Conservation (phyloP, 2,329 filamentous ascomycete species). For the Pestalotiopsis sp. region DNA sequence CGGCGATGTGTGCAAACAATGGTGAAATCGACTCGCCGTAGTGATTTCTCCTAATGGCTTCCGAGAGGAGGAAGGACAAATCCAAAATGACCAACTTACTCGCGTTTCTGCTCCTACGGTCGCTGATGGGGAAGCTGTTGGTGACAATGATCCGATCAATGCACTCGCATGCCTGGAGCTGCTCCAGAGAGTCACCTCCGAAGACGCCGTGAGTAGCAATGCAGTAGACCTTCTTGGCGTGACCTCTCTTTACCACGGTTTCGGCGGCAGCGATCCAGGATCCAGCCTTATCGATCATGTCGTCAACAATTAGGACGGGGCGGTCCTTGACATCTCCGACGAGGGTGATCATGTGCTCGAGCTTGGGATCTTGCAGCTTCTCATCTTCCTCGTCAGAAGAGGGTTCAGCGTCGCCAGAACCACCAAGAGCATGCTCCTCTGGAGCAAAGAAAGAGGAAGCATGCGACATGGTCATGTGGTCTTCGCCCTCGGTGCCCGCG, state of each 20-base stretch:
- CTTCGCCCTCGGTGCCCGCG: constrained; percentile 55
- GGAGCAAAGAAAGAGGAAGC: constrained; percentile 80
- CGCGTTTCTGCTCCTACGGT: constrained; percentile 68
- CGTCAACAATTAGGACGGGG: constrained; percentile 92
- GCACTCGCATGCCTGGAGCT: constrained; percentile 89
- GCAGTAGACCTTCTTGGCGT: constrained; percentile 92
- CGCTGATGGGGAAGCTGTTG: constrained; percentile 91
- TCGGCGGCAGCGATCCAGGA: constrained; percentile 98
- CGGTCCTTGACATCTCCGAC: constrained; percentile 90
- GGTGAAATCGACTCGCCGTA: constrained; percentile 83
- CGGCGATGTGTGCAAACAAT: constrained; percentile 67
- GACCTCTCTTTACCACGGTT: constrained; percentile 90
- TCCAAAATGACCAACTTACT: constrained; percentile 90
- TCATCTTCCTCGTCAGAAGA: constrained; percentile 93
- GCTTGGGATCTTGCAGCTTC: constrained; percentile 73
- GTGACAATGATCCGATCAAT: constrained; percentile 95
- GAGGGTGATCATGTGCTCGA: constrained; percentile 96
- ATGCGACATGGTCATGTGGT: constrained; percentile 78
- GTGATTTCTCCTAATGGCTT: constrained; percentile 94
- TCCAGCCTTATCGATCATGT: constrained; percentile 97
- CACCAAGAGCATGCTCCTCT: constrained; percentile 73
- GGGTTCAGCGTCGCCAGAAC: constrained; percentile 79
- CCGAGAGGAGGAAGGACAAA: constrained; percentile 82
- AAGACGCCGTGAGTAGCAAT: constrained; percentile 97
- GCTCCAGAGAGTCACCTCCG: constrained; percentile 83